Evolutionary conservation across 2,329 filamentous ascomycete genomes (phyloP).

Genomic region (Botryotinia calthae): DNA sequence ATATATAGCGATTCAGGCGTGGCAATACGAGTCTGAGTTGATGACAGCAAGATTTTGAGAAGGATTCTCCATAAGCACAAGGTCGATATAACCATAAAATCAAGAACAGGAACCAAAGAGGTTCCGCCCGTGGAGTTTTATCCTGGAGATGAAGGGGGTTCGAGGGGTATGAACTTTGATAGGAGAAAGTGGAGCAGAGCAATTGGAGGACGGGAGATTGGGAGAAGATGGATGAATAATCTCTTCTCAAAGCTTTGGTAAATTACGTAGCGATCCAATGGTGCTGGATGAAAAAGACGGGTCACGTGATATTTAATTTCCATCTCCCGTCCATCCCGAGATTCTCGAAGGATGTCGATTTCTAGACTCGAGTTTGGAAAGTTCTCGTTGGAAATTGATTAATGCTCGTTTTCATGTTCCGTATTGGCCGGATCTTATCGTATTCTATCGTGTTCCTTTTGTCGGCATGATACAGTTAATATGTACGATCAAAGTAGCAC

Average conservation of each 20-base stretch:
- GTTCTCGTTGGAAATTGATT: background rate
- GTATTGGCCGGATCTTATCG: background rate
- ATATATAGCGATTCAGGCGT: background rate
- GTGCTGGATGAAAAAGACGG: fast-evolving
- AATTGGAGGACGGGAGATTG: background rate
- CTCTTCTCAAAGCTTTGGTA: background rate
- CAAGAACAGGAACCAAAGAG: background rate
- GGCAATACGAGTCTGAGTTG: background rate
- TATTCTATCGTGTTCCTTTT: background rate
- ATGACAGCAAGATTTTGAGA: background rate
- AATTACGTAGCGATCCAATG: background rate
- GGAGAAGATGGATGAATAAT: background rate
- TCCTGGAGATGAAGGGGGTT: conserved; percentile 1
- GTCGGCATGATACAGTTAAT: background rate
- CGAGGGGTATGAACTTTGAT: background rate
- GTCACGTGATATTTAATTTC: background rate
- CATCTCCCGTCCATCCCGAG: too few species aligned
- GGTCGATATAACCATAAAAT: background rate
- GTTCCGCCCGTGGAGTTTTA: background rate
- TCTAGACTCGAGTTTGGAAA: background rate
- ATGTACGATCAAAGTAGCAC: background rate
- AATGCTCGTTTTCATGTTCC: background rate
- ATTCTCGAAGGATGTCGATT: background rate
- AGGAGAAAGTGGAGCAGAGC: background rate
- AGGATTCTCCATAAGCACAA: background rate